A percentile compares a stretch with the other conserved stretches of the same genome.
Conservation (phyloP, 2,329 filamentous ascomycete species). For the Pleurostoma richardsiae region DNA sequence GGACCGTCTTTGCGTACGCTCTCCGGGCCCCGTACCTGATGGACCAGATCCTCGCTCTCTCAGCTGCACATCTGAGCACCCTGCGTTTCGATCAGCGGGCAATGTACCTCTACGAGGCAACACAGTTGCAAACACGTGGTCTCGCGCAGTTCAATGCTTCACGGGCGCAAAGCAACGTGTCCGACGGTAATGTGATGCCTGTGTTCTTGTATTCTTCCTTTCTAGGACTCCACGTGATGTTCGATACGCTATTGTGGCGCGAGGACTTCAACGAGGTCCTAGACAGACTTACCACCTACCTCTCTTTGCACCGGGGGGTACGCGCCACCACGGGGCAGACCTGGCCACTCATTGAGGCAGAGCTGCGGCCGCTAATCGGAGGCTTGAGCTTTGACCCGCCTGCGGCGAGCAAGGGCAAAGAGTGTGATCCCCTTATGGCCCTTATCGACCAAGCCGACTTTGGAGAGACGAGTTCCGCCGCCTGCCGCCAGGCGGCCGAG, state of each 20-base stretch:
- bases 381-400: background rate
- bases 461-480: background rate
- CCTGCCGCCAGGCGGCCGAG: background rate
- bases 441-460: background rate
- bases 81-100: background rate
- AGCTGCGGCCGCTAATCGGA: background rate
- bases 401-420: background rate
- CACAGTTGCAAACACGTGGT: background rate
- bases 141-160: background rate
- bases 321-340: background rate
- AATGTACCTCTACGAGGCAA: background rate
- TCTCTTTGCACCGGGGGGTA: background rate
- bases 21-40: conserved; percentile 27
- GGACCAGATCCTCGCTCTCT: conserved; percentile 28
- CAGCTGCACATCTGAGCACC: conserved; percentile 29
- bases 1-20: conserved; percentile 11
- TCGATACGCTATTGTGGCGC: background rate
- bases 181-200: background rate
- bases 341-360: background rate
- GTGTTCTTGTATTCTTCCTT: background rate
- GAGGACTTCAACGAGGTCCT: background rate
- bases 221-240: background rate
- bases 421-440: background rate
- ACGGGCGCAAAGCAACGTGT: background rate
- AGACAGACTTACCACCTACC: background rate